Base-by-base conservation (phyloP, 371 early-diverging fungal genomes). In the Mucor saturninus region DNA sequence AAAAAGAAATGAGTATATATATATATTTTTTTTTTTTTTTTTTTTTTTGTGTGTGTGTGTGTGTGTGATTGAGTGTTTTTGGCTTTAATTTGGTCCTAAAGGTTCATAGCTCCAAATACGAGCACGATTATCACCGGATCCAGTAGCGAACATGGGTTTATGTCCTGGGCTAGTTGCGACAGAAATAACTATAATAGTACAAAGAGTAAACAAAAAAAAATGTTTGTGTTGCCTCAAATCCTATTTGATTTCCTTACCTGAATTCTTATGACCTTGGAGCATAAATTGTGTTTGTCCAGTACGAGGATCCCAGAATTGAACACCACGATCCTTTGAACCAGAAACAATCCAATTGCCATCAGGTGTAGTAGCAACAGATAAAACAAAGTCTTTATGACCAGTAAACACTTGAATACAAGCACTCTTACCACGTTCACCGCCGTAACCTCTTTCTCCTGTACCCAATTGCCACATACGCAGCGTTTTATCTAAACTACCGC, bases 181-280 rank as follows among this genome's bases (percentile, higher is more conserved):
- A 10, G 91, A 91, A 54, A 98, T 96, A n/a, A 98, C 97, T 89
- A 62, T 5, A 73, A 60, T 43, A 14, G 15, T 43, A 43, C 11
- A 14, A 43, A 13, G 13, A 21, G 21, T 21, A 53, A 51, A 49
- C 40, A 35, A 64, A 46, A 28, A 28, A 21, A 50, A 11, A 43
- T n/a, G 11, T 35, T 28, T 40, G 14, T n/a, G 13, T 11, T 50
- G 49, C 38, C 9, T 49, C 35, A 14, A 14, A 14, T 13, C 5
- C 5, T 13, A 14, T 15, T 43, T 43, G 11, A n/a, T 9, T 21
- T 21, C 21, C 4, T 64, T 80, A 92, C 92, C 92, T 58, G 96
- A 95, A 76, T 98, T 97, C 77, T 96, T 96, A 73, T 98, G 99
- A 45, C 99, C 99, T 72, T 94, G 95, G 62, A 98, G 83, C 93